These are phyloP conservation scores for Aeschynomene evenia DNA, from an alignment of 306 rosid genomes.

Conservation along the genomic window DNA sequence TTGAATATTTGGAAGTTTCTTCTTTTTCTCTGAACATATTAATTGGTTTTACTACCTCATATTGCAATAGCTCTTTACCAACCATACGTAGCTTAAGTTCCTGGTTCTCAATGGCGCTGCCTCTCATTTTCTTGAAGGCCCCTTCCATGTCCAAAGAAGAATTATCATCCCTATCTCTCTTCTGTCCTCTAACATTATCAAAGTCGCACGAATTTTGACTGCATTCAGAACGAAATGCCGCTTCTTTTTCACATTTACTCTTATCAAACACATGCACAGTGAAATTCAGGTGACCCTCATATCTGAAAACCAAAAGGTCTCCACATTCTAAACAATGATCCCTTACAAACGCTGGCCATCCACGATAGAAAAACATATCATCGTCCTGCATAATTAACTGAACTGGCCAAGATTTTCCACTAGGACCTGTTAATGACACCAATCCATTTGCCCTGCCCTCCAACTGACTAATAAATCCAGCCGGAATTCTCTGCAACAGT, in stretches of 20 bases:
- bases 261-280: conserved; percentile 75
- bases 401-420: conserved; percentile 71
- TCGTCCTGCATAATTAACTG: conserved; percentile 55
- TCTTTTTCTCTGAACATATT: conserved; percentile 40
- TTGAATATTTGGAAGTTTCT: conserved; percentile 35
- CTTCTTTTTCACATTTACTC: conserved; percentile 86
- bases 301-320: conserved; percentile 84
- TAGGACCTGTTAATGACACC: conserved; percentile 71
- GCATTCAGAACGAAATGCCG: conserved; percentile 61
- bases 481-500: conserved; percentile 73
- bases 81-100: conserved; percentile 27
- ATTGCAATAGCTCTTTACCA: conserved; percentile 37
- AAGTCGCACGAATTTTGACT: conserved; percentile 43
- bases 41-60: conserved; percentile 39
- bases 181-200: conserved; percentile 27
- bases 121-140: conserved; percentile 57
- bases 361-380: conserved; percentile 58
- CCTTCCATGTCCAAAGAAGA: conserved; percentile 47
- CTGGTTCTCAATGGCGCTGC: conserved; percentile 34
- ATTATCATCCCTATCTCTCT: conserved; percentile 43
- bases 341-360: conserved; percentile 74
- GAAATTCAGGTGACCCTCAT: conserved; percentile 64
- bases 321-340: conserved; percentile 73
- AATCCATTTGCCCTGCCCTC: conserved; percentile 55
- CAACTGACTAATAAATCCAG: conserved; percentile 52